Evolutionary conservation across 441 rosid genomes (phyloP).

Genomic region (Gossypium gossypioides): DNA sequence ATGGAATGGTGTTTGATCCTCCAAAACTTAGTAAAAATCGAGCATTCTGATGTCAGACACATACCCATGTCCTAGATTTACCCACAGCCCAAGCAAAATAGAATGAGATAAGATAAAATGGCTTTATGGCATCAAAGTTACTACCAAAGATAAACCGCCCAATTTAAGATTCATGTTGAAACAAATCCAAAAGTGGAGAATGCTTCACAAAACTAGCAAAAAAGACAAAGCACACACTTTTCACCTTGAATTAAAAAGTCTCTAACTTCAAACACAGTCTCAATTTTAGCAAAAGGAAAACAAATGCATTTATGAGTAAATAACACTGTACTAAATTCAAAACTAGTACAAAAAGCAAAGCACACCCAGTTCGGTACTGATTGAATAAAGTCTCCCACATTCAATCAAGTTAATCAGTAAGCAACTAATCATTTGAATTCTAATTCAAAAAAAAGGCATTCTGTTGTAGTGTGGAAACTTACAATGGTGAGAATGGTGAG

Average conservation of each 20-base stretch:
- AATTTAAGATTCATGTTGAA: background rate
- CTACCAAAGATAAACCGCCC: background rate
- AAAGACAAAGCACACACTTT: background rate
- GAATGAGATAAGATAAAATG: background rate
- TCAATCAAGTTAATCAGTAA: background rate
- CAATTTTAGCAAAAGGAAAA: conserved; percentile 1
- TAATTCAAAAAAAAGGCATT: background rate
- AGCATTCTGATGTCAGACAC: background rate
- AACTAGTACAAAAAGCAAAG: background rate
- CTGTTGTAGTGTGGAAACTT: background rate
- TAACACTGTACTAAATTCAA: background rate
- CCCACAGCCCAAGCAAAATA: background rate
- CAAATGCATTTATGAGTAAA: background rate
- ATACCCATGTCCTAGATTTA: background rate
- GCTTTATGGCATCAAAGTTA: background rate
- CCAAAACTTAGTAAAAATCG: background rate
- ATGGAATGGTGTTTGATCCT: background rate
- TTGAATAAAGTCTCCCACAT: background rate
- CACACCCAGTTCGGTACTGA: background rate
- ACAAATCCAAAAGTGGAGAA: background rate
- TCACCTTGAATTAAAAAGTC: background rate
- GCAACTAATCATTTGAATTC: conserved; percentile 7
- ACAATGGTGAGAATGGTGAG: conserved; percentile 27
- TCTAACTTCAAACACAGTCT: background rate
- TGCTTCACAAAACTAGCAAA: background rate